Base-by-base conservation (phyloP, 148 eudicot species). In the Fagopyrum esculentum region DNA sequence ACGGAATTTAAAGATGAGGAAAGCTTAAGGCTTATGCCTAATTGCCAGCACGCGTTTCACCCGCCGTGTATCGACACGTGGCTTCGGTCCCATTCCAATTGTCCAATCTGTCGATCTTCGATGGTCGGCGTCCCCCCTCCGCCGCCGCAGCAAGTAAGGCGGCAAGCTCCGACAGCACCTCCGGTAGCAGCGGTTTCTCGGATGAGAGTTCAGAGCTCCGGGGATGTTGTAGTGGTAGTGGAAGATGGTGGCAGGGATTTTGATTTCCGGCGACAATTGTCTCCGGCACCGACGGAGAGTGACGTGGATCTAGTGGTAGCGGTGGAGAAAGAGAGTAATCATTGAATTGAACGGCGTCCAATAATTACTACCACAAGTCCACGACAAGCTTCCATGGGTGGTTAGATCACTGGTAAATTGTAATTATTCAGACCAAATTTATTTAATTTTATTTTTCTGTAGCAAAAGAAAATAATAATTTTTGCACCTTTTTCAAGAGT, bases 21-120 rank as follows among this genome's bases (percentile, higher is more conserved):
- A 54, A 63, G 56, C 5, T 8, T 75, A 8, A 46, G 77, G 17
- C 48, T 75, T 19, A 60, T 75, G 71, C 71, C 77, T 17, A 75
- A 75, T 10, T 75, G 77, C 19, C 70, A 63, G 4, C 77, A 75
- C 54, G 77, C 77, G 1, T 75, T 59, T 47, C 77, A 75, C 54
- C 30, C 48, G 8, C 55, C 52, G 10, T 75, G 77, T 48, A 75
- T 75, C 71, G 77, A 75, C 48, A 61, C 70, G n/a, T 75, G 77
- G 77, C 71, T 75, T 6, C 64, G 64, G 6, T 60, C 77, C 16
- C 77, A 75, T 19, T 60, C 54, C 16, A 60, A 46, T 22, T 75
- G 77, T 6, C 75, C 75, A 6, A 50, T 73, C 30, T 73, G 75
- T 40, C 59, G 75, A 5, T 15, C 63, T 45, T 43, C 45, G 13